A percentile compares a stretch with the other conserved stretches of the same genome.
These are phyloP conservation scores for Irpex sp. DNA, from an alignment of 1,284 basidiomycete genomes.

Conservation along the genomic window DNA sequence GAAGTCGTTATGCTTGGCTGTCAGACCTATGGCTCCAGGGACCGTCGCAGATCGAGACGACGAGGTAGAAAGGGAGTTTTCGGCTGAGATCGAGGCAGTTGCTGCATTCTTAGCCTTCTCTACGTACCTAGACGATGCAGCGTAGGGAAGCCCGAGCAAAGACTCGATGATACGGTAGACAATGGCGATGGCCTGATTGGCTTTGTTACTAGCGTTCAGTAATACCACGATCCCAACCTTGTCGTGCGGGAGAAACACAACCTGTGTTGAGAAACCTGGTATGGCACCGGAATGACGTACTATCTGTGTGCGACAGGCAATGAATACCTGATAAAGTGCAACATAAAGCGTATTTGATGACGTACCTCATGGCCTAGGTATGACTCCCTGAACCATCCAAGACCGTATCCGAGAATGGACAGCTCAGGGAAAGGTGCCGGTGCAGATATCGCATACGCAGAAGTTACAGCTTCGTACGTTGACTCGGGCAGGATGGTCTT, in stretches of 20 bases:
- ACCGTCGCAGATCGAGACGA: background rate
- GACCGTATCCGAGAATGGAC: conserved; percentile 26
- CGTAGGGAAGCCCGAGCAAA: background rate
- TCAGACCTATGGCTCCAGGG: background rate
- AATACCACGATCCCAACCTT: conserved; percentile 39
- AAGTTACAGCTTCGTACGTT: conserved; percentile 24
- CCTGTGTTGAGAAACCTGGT: conserved; percentile 38
- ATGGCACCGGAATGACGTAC: conserved; percentile 20
- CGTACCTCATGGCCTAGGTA: conserved; percentile 23
- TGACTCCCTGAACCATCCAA: conserved; percentile 25
- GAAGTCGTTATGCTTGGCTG: background rate
- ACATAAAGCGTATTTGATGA: too few relatives aligned
- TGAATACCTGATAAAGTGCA: too few relatives aligned
- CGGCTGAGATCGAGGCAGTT: too few relatives aligned
- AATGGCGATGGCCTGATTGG: background rate
- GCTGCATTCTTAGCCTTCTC: background rate
- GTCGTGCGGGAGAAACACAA: conserved; percentile 26
- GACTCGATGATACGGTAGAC: background rate
- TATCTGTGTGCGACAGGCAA: conserved; percentile 12
- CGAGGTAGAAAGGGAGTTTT: too few relatives aligned
- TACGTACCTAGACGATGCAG: background rate
- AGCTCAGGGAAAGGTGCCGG: conserved; percentile 6
- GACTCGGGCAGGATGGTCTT: conserved; percentile 22
- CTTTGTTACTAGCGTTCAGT: conserved; percentile 30
- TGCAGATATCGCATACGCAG: conserved; percentile 13